Percentiles rank a stretch among this genome's conserved stretches.
These are phyloP conservation scores for Hexamita inflata DNA, from an alignment of 208 protist species.

Conservation along the genomic window DNA sequence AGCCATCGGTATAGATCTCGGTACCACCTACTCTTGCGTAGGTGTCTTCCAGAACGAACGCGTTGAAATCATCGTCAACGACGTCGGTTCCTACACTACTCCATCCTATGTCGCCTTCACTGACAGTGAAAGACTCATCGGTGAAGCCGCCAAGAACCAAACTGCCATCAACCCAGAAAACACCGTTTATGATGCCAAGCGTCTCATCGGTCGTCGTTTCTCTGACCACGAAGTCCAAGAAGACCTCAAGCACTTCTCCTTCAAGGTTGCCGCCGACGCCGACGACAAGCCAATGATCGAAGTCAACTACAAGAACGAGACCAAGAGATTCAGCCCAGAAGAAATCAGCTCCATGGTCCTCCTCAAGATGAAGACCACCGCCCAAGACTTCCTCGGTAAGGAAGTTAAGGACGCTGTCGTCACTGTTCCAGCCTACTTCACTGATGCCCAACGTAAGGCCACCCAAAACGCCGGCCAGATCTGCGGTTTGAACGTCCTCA, in stretches of 20 bases:
- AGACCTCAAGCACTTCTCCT: constrained; percentile 61
- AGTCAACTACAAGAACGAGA: constrained; percentile 29
- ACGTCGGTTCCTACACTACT: constrained; percentile 48
- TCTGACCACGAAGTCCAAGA: constrained; percentile 41
- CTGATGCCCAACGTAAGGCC: constrained; percentile 70
- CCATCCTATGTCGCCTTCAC: constrained; percentile 76
- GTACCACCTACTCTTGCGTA: constrained; percentile 38
- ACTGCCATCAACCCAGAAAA: constrained; percentile 67
- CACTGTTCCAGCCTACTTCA: constrained; percentile 80
- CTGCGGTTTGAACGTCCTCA: constrained; percentile 74
- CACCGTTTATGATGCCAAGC: constrained; percentile 76
- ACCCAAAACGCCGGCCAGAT: constrained; percentile 73
- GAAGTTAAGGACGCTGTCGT: constrained; percentile 36
- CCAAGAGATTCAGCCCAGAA: constrained; percentile 33
- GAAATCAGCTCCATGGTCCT: constrained; percentile 45
- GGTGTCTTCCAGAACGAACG: constrained; percentile 21
- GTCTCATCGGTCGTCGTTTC: constrained; percentile 64
- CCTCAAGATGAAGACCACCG: constrained; percentile 43
- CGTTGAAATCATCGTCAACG: constrained; percentile 64
- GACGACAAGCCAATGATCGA: constrained; percentile 52
- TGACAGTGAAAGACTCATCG: constrained; percentile 56
- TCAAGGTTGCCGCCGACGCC: constrained; percentile 60
- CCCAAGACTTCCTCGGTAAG: constrained; percentile 42
- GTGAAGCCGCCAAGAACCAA: constrained; percentile 63
- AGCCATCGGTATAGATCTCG: constrained; percentile 43